phyloP scores from a whole-genome alignment of 345 rosid species.

The Anacardium occidentale region DNA sequence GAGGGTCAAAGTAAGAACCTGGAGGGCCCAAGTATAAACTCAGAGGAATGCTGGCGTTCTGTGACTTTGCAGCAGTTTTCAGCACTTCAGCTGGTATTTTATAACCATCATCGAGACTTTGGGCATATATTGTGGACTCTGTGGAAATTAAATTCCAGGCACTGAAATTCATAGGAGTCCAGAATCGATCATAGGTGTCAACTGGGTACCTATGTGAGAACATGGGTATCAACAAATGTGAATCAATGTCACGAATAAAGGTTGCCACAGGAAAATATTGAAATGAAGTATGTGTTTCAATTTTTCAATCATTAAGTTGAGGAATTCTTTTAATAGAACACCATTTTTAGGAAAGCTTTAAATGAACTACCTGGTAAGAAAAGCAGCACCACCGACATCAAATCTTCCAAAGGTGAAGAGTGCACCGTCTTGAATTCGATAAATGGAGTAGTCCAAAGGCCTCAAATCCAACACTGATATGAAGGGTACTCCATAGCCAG shows the following conservation, averaged over 20 bases:
- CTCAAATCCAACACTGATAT: slow-evolving; percentile 32
- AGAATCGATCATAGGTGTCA: slow-evolving; percentile 24
- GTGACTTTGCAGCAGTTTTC: not conserved
- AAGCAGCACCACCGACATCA: not conserved
- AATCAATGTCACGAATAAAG: not conserved
- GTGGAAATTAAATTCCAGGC: not conserved
- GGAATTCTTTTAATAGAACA: not conserved
- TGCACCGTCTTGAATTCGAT: not conserved
- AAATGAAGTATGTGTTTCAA: no score
- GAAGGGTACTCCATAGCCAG: slow-evolving; percentile 23
- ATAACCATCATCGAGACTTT: not conserved
- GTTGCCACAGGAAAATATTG: not conserved
- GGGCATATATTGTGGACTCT: not conserved
- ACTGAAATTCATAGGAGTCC: not conserved
- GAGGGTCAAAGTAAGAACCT: not conserved
- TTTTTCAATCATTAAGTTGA: not conserved
- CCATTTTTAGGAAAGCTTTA: not conserved
- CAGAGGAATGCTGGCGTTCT: slow-evolving; percentile 4
- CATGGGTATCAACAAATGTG: no score
- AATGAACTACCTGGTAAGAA: not conserved
- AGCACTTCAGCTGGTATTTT: slow-evolving; percentile 10
- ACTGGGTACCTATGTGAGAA: slow-evolving; percentile 17
- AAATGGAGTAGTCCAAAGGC: slow-evolving; percentile 2
- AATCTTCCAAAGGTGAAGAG: rapidly evolving
- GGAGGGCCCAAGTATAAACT: not conserved